phyloP scores from a whole-genome alignment of 208 protist genomes.

The Acanthamoeba castellanii region DNA sequence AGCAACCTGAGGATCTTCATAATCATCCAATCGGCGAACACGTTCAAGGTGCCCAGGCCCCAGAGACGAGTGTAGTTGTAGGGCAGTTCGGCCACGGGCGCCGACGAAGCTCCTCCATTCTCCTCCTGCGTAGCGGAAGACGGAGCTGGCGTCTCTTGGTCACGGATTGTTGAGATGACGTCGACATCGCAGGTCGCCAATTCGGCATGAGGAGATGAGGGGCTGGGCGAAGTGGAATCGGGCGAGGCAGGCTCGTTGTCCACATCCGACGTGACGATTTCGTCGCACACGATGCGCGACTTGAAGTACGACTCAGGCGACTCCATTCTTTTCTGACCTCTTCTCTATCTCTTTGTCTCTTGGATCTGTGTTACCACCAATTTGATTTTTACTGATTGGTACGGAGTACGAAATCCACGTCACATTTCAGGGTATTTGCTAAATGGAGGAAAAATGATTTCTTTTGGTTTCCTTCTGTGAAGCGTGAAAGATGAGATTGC shows the following conservation, averaged over 20 bases:
- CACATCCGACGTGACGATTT: neutral
- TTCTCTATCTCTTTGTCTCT: too few relatives aligned
- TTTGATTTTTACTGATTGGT: too few relatives aligned
- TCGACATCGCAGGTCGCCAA: neutral
- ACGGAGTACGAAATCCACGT: too few relatives aligned
- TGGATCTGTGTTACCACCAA: too few relatives aligned
- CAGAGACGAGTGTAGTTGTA: conserved; percentile 40
- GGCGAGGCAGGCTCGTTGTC: neutral
- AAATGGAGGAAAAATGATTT: too few relatives aligned
- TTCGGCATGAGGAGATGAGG: neutral
- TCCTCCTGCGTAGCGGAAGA: too few relatives aligned
- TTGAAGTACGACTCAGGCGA: neutral
- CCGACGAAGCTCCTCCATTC: too few relatives aligned
- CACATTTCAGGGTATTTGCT: too few relatives aligned
- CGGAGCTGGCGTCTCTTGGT: too few relatives aligned
- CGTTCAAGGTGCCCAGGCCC: conserved; percentile 62
- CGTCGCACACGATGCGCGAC: neutral
- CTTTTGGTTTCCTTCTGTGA: too few relatives aligned
- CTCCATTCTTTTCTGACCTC: neutral
- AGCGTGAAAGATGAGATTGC: neutral
- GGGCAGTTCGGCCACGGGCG: neutral
- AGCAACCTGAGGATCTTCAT: conserved; percentile 62
- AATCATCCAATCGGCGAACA: conserved; percentile 65
- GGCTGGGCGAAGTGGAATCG: conserved; percentile 13
- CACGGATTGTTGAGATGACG: neutral